Conservation (phyloP, 345 rosid species). For the Moricandia arvensis region DNA sequence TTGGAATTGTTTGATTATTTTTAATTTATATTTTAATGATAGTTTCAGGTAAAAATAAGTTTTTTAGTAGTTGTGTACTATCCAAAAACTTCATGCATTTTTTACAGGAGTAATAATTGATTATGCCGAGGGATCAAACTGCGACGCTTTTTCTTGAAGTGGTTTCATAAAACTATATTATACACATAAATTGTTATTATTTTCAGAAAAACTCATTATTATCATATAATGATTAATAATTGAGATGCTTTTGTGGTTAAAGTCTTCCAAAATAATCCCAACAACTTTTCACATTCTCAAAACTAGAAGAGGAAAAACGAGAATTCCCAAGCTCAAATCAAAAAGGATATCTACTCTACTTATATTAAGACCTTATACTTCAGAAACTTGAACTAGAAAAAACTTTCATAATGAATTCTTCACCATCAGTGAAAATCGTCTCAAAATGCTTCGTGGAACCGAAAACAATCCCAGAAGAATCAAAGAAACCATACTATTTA, state of each 20-base stretch:
- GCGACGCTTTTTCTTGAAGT: too few relatives aligned
- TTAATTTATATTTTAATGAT: too few relatives aligned
- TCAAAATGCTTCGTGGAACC: constrained; percentile 42
- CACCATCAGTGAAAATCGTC: constrained; percentile 22
- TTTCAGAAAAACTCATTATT: too few relatives aligned
- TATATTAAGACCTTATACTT: background rate
- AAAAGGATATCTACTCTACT: background rate
- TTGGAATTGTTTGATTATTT: too few relatives aligned
- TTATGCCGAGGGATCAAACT: too few relatives aligned
- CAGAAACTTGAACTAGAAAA: background rate
- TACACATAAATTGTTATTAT: too few relatives aligned
- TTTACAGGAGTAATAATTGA: too few relatives aligned
- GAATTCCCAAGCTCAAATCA: background rate
- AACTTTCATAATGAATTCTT: constrained; percentile 19
- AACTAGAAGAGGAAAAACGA: background rate
- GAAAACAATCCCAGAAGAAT: constrained; percentile 34
- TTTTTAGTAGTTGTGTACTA: too few relatives aligned
- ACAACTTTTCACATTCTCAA: background rate
- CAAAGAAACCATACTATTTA: constrained; percentile 49
- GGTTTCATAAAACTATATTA: too few relatives aligned
- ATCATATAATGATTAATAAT: too few relatives aligned
- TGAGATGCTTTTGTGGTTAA: background rate
- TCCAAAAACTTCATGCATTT: too few relatives aligned
- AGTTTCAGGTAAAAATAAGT: too few relatives aligned
- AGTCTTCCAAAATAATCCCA: background rate